Conservation (phyloP, 257 asterid species). For the Nicotiana otophora region DNA sequence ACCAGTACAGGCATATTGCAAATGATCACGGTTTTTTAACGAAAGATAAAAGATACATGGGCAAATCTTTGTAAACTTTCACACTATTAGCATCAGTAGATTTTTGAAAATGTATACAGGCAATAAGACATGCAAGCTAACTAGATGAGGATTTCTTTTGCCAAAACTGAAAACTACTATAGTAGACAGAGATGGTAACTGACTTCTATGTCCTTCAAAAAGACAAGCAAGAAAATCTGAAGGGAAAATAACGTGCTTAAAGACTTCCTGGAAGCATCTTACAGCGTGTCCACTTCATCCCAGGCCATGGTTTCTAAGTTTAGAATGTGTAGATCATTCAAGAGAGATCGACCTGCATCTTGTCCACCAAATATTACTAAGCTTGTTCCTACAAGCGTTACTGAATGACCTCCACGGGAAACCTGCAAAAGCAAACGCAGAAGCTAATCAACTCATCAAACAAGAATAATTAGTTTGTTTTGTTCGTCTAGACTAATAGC, state of each 20-base stretch:
- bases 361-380: conserved; percentile 95
- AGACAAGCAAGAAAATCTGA: conserved; percentile 8
- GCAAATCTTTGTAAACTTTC: too few relatives aligned
- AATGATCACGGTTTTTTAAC: neutral
- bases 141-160: neutral
- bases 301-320: conserved; percentile 95
- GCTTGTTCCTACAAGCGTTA: conserved; percentile 68
- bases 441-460: neutral
- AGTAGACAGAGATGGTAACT: neutral
- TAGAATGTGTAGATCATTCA: conserved; percentile 93
- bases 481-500: neutral
- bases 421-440: conserved; percentile 31
- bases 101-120: too few relatives aligned
- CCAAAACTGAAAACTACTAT: too few relatives aligned
- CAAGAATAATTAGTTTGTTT: neutral
- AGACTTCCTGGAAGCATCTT: conserved; percentile 22
- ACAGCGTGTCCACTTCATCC: conserved; percentile 95
- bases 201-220: conserved; percentile 3
- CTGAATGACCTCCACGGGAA: conserved; percentile 97
- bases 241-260: conserved; percentile 7
- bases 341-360: conserved; percentile 80
- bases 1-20: neutral
- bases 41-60: too few relatives aligned
- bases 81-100: too few relatives aligned
- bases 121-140: neutral